Evolutionary conservation across 345 rosid genomes (phyloP).

Genomic region (Garcia nutans): DNA sequence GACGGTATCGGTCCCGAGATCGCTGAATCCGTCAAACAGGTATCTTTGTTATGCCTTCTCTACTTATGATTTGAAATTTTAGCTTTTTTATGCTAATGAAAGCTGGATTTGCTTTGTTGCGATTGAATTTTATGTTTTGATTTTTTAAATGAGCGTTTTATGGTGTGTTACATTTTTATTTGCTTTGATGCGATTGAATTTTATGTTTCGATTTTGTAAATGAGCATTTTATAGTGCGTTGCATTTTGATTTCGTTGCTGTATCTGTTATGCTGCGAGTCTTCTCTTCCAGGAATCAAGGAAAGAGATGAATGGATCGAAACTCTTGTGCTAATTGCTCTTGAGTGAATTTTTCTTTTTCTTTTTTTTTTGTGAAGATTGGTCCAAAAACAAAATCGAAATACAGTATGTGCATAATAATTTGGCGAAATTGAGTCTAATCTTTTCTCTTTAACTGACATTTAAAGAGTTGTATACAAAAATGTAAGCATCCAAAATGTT

Average conservation of each 20-base stretch:
- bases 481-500: background rate
- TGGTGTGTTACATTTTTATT: too few relatives aligned
- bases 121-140: too few relatives aligned
- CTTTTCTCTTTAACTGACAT: background rate
- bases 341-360: too few relatives aligned
- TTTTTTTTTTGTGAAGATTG: too few relatives aligned
- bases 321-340: background rate
- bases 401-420: background rate
- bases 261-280: too few relatives aligned
- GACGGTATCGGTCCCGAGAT: constrained; percentile 99
- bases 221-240: too few relatives aligned
- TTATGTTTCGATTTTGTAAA: background rate
- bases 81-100: background rate
- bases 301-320: background rate
- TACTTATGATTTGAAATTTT: background rate
- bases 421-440: background rate
- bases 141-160: too few relatives aligned
- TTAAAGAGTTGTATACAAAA: background rate
- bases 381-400: background rate
- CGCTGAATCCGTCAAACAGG: constrained; percentile 95
- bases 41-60: background rate
- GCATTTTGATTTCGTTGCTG: too few relatives aligned
- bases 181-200: too few relatives aligned
- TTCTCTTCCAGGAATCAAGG: too few relatives aligned
- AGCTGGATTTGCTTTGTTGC: too few relatives aligned